Conservation (phyloP, 2,329 filamentous ascomycete species). For the Fusarium penzigii region DNA sequence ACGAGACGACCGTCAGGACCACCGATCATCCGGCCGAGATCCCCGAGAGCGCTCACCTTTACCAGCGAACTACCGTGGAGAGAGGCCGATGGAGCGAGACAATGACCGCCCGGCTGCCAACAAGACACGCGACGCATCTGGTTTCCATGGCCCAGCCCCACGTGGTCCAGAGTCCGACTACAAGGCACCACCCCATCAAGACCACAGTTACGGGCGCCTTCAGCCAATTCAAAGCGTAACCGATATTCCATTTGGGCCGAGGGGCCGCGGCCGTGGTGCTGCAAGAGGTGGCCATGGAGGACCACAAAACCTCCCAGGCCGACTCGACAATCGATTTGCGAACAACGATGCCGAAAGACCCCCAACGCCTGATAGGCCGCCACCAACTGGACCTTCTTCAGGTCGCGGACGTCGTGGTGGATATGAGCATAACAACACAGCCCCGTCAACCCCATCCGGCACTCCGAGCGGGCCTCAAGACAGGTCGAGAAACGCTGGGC, state of each 20-base stretch:
- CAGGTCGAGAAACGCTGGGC: slow-evolving; percentile 42
- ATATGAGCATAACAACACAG: slow-evolving; percentile 38
- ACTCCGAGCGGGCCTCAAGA: slow-evolving; percentile 38
- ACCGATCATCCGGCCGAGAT: slow-evolving; percentile 33
- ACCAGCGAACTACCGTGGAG: slow-evolving; percentile 32
- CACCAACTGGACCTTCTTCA: slow-evolving; percentile 55
- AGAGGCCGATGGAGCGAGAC: slow-evolving; percentile 43
- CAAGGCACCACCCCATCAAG: slow-evolving; percentile 50
- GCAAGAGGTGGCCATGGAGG: slow-evolving; percentile 38
- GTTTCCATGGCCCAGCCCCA: slow-evolving; percentile 39
- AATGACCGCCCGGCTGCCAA: slow-evolving; percentile 33
- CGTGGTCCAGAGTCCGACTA: slow-evolving; percentile 51
- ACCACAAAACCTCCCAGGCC: slow-evolving; percentile 38
- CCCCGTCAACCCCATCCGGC: slow-evolving; percentile 32
- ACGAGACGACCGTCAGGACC: slow-evolving; percentile 50
- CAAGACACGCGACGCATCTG: slow-evolving; percentile 42
- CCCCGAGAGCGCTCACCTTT: slow-evolving; percentile 35
- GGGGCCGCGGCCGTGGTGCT: slow-evolving; percentile 49
- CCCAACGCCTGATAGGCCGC: slow-evolving; percentile 51
- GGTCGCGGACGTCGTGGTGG: slow-evolving; percentile 48
- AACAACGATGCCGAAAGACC: slow-evolving; percentile 43
- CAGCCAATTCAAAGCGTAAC: slow-evolving; percentile 51
- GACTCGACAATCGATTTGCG: slow-evolving; percentile 46
- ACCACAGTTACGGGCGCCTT: slow-evolving; percentile 64
- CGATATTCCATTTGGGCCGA: slow-evolving; percentile 57